Evolutionary conservation across 352 stramenopile genomes (phyloP), one percentile per base, ranked within the genome.

Genomic region (Elongisporangium undulatum): DNA sequence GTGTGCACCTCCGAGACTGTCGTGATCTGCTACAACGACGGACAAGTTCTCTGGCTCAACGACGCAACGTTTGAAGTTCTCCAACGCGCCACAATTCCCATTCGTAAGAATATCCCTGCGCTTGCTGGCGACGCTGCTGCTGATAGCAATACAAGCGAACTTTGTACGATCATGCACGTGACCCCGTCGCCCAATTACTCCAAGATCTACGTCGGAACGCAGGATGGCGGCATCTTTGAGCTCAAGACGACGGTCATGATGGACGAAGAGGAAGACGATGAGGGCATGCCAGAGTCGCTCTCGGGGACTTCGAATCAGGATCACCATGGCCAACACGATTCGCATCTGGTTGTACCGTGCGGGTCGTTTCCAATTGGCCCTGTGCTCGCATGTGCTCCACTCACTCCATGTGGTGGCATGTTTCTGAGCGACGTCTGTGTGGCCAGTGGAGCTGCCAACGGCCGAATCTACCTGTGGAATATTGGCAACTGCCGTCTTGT

Each of bases 231-330:
- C 55, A 80, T 91, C 52, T 91, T 78, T 45, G 80, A 90, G 51
- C 60, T 93, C 38, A 84, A 75, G 45, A 84, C 77, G 12, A 82
- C 53, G 51, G 69, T 86, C 5, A 38, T 70, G 15, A 48, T 69
- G 49, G 73, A 89, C 34, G 79, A 90, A 9, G 81, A 90, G 10
- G 81, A 91, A 8, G 79, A 87, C 0, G 63, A 87, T 5, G 77
- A 87, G 2, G 64, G 9, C 8, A 51, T 7, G 50, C 29, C 21
- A 53, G 55, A 49, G 20, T 3, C 59, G 17, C 23, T 15, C 12
- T 63, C 48, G 15, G 24, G 23, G 4, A 26, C 23, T 24, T 41
- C 59, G 0, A 64, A 26, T 54, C 57, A 41, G 23, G 39, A 39
- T 13, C 55, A 59, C 5, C 58, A 58, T 21, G 59, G 67, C 50